These are phyloP conservation scores for Corchorus capsularis DNA, from an alignment of 345 rosid genomes.

Conservation along the genomic window DNA sequence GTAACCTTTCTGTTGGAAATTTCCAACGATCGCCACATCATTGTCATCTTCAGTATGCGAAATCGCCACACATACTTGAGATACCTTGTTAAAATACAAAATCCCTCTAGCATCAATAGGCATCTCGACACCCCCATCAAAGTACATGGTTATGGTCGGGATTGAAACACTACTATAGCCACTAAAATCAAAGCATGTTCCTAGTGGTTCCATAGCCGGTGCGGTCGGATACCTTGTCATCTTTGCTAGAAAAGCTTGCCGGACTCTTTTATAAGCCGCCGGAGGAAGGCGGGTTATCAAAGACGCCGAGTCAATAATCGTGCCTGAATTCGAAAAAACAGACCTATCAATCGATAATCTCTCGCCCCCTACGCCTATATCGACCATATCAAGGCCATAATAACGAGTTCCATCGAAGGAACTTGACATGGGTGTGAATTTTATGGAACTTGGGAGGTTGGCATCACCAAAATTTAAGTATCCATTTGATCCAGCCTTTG, in stretches of 20 bases:
- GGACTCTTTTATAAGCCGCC: conserved; percentile 50
- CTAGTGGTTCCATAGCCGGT: conserved; percentile 53
- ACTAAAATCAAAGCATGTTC: conserved; percentile 72
- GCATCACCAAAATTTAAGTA: conserved; percentile 58
- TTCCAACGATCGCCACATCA: neutral
- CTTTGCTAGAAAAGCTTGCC: conserved; percentile 38
- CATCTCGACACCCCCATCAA: neutral
- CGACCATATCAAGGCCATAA: conserved; percentile 63
- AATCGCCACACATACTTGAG: neutral
- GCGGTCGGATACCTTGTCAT: conserved; percentile 63
- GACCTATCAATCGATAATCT: conserved; percentile 46
- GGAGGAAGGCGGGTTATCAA: conserved; percentile 78
- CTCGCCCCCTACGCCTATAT: conserved; percentile 52
- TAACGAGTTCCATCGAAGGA: conserved; percentile 42
- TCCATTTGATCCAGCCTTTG: conserved; percentile 59
- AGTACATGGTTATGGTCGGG: conserved; percentile 39
- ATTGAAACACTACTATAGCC: conserved; percentile 27
- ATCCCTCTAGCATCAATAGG: neutral
- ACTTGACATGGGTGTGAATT: conserved; percentile 54
- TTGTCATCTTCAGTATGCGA: neutral
- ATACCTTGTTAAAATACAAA: neutral
- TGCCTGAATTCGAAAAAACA: conserved; percentile 52
- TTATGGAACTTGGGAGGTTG: conserved; percentile 32
- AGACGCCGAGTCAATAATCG: conserved; percentile 80
- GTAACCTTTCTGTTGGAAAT: neutral